Percentiles rank a stretch among this genome's conserved stretches.
Conservation (phyloP, 331 rosid genomes). For the Quercus lobata region DNA sequence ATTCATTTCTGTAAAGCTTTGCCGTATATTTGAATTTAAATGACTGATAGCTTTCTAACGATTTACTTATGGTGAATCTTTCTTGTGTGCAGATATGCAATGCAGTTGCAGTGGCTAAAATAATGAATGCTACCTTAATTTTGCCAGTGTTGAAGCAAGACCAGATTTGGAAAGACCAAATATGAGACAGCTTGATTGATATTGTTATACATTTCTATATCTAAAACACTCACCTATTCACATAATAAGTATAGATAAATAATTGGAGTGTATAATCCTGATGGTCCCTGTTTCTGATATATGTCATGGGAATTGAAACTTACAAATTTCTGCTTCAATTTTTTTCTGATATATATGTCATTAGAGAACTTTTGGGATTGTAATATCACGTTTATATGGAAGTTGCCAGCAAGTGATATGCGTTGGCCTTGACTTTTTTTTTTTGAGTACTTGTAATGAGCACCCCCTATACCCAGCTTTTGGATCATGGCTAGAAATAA, state of each 20-base stretch:
- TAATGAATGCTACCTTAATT: slow-evolving; percentile 94
- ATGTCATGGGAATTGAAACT: neutral
- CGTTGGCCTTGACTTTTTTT: neutral
- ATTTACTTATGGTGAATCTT: slow-evolving; percentile 12
- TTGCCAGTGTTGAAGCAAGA: slow-evolving; percentile 97
- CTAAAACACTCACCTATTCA: neutral
- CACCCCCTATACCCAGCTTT: neutral
- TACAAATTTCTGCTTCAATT: neutral
- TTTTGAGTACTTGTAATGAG: neutral
- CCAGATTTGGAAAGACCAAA: slow-evolving; percentile 99
- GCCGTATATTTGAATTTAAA: slow-evolving; percentile 1
- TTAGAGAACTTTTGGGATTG: neutral
- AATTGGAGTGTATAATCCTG: neutral
- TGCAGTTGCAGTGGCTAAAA: slow-evolving; percentile 98
- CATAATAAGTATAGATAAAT: neutral
- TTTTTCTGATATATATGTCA: neutral
- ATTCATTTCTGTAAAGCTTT: neutral
- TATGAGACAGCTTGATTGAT: slow-evolving; percentile 54
- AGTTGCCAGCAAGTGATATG: neutral
- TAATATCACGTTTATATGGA: slow-evolving; percentile 2
- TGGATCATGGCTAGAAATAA: neutral
- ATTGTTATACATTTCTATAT: neutral
- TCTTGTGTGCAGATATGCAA: slow-evolving; percentile 85
- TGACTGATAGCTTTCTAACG: neutral
- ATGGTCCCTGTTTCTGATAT: neutral